Percentiles rank a stretch among this genome's conserved stretches.
Conservation (phyloP, 2,329 filamentous ascomycete genomes). For the Colletotrichum echinochloae region DNA sequence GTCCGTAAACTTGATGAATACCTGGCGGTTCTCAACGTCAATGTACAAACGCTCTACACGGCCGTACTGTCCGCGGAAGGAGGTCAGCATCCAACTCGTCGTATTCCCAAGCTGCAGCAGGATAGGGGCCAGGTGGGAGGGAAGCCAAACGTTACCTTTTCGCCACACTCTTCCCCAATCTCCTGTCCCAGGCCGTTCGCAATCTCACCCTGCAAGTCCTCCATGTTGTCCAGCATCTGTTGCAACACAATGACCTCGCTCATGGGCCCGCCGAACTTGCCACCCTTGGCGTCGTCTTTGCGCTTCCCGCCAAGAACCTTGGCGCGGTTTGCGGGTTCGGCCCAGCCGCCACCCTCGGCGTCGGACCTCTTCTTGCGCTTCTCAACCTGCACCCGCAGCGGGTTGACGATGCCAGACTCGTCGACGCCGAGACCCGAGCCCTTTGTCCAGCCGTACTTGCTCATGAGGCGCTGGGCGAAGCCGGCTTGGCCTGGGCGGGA, state of each 20-base stretch:
- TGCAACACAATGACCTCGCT: slow-evolving; percentile 84
- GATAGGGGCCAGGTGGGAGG: background rate
- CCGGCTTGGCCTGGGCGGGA: slow-evolving; percentile 82
- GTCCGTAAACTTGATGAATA: slow-evolving; percentile 95
- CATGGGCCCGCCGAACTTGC: slow-evolving; percentile 75
- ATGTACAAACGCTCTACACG: slow-evolving; percentile 84
- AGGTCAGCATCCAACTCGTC: slow-evolving; percentile 19
- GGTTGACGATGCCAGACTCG: slow-evolving; percentile 84
- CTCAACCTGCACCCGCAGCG: slow-evolving; percentile 85
- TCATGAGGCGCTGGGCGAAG: slow-evolving; percentile 89
- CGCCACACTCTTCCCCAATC: slow-evolving; percentile 92
- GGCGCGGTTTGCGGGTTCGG: slow-evolving; percentile 75
- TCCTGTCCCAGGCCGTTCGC: slow-evolving; percentile 84
- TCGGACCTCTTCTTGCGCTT: slow-evolving; percentile 85
- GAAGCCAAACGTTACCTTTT: slow-evolving; percentile 68
- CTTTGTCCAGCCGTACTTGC: slow-evolving; percentile 93
- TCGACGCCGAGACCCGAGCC: slow-evolving; percentile 88
- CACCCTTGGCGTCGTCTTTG: slow-evolving; percentile 52
- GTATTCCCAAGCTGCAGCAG: slow-evolving; percentile 15
- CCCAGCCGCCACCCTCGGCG: slow-evolving; percentile 82
- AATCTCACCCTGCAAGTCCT: slow-evolving; percentile 81
- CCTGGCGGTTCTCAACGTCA: slow-evolving; percentile 71
- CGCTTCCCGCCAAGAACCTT: slow-evolving; percentile 84
- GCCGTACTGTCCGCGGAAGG: slow-evolving; percentile 71
- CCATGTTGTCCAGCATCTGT: slow-evolving; percentile 88